Conservation (phyloP, 495 filamentous ascomycete species). For the Aspergillus nidulans region DNA sequence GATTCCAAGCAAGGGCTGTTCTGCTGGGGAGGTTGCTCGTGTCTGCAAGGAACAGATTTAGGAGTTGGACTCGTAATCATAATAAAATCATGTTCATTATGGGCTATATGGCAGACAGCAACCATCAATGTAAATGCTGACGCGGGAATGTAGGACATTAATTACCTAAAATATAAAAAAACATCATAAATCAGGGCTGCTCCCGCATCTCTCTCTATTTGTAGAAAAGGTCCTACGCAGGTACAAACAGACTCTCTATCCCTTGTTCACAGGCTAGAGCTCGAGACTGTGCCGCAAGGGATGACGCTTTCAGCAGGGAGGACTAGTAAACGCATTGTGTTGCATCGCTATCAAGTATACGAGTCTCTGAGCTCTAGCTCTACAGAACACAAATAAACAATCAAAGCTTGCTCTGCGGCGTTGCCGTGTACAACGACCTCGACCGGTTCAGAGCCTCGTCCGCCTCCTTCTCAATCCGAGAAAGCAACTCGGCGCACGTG, state of each 20-base stretch:
- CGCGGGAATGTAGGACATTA: too few relatives aligned
- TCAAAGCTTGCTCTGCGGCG: constrained; percentile 38
- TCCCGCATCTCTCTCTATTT: neutral
- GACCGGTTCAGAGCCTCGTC: constrained; percentile 43
- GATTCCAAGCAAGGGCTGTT: neutral
- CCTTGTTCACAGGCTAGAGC: neutral
- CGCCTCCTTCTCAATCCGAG: constrained; percentile 62
- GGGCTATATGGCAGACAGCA: neutral
- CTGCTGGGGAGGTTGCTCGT: neutral
- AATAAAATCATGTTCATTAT: too few relatives aligned
- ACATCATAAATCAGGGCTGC: too few relatives aligned
- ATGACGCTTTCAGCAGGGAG: neutral
- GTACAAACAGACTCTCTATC: neutral
- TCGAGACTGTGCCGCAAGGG: neutral
- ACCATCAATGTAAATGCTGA: too few relatives aligned
- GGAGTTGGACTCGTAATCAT: neutral
- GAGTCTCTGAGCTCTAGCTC: constrained; percentile 1
- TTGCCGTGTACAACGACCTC: constrained; percentile 33
- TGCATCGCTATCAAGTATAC: neutral
- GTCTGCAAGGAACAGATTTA: neutral
- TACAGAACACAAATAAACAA: constrained; percentile 8
- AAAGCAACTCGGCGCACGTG: constrained; percentile 54
- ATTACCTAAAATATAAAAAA: too few relatives aligned
- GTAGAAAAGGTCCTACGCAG: neutral
- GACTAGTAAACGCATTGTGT: neutral